phyloP scores from a whole-genome alignment of 805 yeast species.

The Wickerhamomyces bisporus region DNA sequence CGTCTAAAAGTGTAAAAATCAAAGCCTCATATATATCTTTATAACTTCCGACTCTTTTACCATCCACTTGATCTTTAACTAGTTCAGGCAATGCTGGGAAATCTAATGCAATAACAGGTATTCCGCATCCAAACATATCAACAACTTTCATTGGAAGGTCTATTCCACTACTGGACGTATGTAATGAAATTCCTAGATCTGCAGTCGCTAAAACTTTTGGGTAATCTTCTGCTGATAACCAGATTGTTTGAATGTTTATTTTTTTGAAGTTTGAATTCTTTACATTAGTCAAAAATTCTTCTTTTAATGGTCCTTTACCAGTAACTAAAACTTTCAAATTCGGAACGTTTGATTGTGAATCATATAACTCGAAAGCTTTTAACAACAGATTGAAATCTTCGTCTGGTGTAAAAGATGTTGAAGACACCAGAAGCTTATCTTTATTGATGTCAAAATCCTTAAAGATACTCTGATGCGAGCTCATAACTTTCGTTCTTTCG shows the following conservation, averaged over 20 bases:
- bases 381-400: slow-evolving; percentile 76
- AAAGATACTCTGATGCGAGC: slow-evolving; percentile 31
- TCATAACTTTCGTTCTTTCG: slow-evolving; percentile 28
- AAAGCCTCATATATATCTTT: slow-evolving; percentile 42
- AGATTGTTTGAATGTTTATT: slow-evolving; percentile 56
- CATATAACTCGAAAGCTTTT: slow-evolving; percentile 57
- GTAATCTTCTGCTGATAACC: slow-evolving; percentile 78
- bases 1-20: slow-evolving; percentile 29
- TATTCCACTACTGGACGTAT: slow-evolving; percentile 85
- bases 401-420: slow-evolving; percentile 95
- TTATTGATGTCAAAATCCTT: slow-evolving; percentile 27
- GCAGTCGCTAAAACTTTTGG: slow-evolving; percentile 71
- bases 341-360: slow-evolving; percentile 30
- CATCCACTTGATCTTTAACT: slow-evolving; percentile 65
- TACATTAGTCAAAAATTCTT: slow-evolving; percentile 44
- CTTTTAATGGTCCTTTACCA: slow-evolving; percentile 87
- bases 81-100: slow-evolving; percentile 79
- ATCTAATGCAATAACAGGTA: slow-evolving; percentile 78
- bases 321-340: slow-evolving; percentile 74
- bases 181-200: slow-evolving; percentile 86
- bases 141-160: slow-evolving; percentile 97
- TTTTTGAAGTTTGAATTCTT: slow-evolving; percentile 37
- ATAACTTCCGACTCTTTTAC: slow-evolving; percentile 47
- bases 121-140: slow-evolving; percentile 93
- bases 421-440: slow-evolving; percentile 69